These are phyloP conservation scores for Urtica urens DNA, from an alignment of 306 rosid genomes.

Conservation along the genomic window DNA sequence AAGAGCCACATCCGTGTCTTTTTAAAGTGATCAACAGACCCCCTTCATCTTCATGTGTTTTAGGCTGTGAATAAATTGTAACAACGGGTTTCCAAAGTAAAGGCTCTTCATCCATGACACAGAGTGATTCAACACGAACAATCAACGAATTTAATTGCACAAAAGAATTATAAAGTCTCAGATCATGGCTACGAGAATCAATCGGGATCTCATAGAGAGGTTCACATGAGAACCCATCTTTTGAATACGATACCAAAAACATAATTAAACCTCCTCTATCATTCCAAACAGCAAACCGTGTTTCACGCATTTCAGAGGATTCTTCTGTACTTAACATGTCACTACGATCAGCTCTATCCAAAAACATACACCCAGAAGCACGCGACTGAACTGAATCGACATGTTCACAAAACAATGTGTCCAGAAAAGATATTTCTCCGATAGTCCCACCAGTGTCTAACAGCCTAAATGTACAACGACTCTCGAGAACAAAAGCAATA, in stretches of 20 bases:
- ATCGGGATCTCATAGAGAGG: slow-evolving; percentile 60
- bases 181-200: slow-evolving; percentile 29
- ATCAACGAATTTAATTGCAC: slow-evolving; percentile 35
- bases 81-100: slow-evolving; percentile 56
- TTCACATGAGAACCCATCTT: slow-evolving; percentile 43
- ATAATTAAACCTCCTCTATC: slow-evolving; percentile 53
- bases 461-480: slow-evolving; percentile 49
- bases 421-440: slow-evolving; percentile 55
- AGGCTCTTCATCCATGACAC: slow-evolving; percentile 56
- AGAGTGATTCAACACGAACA: slow-evolving; percentile 51
- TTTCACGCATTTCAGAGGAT: slow-evolving; percentile 18
- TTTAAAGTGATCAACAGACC: slow-evolving; percentile 30
- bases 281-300: slow-evolving; percentile 54
- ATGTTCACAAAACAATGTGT: slow-evolving; percentile 19
- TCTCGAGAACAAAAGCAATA: slow-evolving; percentile 43
- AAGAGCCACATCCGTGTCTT: slow-evolving; percentile 35
- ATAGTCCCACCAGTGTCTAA: slow-evolving; percentile 35
- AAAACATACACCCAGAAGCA: slow-evolving; percentile 52
- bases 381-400: slow-evolving; percentile 30
- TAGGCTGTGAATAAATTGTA: slow-evolving; percentile 40
- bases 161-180: slow-evolving; percentile 34
- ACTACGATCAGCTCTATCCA: slow-evolving; percentile 32
- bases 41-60: slow-evolving; percentile 32
- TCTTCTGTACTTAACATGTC: slow-evolving; percentile 17
- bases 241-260: slow-evolving; percentile 34